phyloP scores from a whole-genome alignment of 306 rosid species.

The Amphicarpaea edgeworthii region DNA sequence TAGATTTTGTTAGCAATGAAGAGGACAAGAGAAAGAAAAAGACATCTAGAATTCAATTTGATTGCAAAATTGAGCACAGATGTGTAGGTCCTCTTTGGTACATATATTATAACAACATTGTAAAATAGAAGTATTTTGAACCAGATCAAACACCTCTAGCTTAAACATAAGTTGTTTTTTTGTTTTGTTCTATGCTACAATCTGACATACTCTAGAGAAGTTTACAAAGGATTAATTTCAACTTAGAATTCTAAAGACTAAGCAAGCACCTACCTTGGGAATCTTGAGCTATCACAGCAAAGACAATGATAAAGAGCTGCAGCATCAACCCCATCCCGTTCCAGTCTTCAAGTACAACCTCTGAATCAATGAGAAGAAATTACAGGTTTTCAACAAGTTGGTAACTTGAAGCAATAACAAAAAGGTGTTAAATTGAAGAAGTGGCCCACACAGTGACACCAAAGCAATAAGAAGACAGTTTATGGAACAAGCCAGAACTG shows the following conservation, averaged over 20 bases:
- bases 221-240: slow-evolving; percentile 34
- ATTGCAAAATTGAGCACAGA: neutral
- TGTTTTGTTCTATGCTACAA: neutral
- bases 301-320: slow-evolving; percentile 59
- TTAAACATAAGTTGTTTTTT: neutral
- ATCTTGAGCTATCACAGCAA: slow-evolving; percentile 62
- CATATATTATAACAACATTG: slow-evolving; percentile 22
- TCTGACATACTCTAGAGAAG: neutral
- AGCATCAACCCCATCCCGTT: slow-evolving; percentile 65
- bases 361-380: slow-evolving; percentile 46
- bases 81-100: neutral
- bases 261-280: slow-evolving; percentile 59
- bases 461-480: slow-evolving; percentile 53
- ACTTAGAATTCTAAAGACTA: slow-evolving; percentile 39
- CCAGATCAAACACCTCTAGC: neutral
- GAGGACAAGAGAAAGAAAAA: slow-evolving; percentile 10
- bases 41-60: neutral
- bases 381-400: slow-evolving; percentile 45
- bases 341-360: slow-evolving; percentile 48
- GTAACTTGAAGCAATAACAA: slow-evolving; percentile 69
- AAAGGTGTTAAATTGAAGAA: slow-evolving; percentile 47
- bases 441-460: slow-evolving; percentile 60
- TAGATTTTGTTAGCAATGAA: slow-evolving; percentile 27
- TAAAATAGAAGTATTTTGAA: neutral
- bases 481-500: slow-evolving; percentile 55